Evolutionary conservation across 805 yeast genomes (phyloP), one percentile per base, ranked within the genome.

Genomic region (Cephaloascus fragrans): DNA sequence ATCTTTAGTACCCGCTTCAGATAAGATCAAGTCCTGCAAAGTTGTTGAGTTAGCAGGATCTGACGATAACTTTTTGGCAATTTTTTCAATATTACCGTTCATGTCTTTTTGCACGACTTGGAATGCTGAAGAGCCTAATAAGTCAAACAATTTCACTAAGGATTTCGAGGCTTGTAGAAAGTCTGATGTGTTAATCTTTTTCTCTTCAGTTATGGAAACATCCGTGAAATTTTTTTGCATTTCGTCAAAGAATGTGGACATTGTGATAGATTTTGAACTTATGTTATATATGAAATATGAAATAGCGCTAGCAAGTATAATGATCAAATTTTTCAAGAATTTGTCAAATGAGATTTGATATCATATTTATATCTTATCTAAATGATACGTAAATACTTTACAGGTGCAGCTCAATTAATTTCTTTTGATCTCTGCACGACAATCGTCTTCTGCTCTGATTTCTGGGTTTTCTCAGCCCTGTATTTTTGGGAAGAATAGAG

Each of bases 91-190:
- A 61, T 87, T 87, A 31, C 96, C 96, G 26, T 74, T 80, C 84
- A 87, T 80, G 58, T 87, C 96, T 47, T 71, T 81, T 57, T 85
- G 94, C 41, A 87, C 96, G 32, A 84, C 87, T 14, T 77, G 59
- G 51, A 87, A 87, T 12, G 96, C 95, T 26, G 93, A 67, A 17
- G 93, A 83, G 18, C 94, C 95, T 46, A 87, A 69, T 36, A 87
- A 67, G 57, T 87, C 93, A 57, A 87, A 88, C 45, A 88, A 68
- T 58, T 82, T 79, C 50, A 87, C 86, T 43, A 87, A 67, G 9
- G 94, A 80, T 62, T 81, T 93, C 16, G 93, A 68, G 12, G 96
- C 96, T 53, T 78, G 86, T 45, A 87, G 69, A 53, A 87, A 87
- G 51, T 77, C 79, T 16, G 79, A 63, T 15, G 96, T 86, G 50